Conservation (phyloP, 495 filamentous ascomycete genomes). For the Venustampulla echinocandica region DNA sequence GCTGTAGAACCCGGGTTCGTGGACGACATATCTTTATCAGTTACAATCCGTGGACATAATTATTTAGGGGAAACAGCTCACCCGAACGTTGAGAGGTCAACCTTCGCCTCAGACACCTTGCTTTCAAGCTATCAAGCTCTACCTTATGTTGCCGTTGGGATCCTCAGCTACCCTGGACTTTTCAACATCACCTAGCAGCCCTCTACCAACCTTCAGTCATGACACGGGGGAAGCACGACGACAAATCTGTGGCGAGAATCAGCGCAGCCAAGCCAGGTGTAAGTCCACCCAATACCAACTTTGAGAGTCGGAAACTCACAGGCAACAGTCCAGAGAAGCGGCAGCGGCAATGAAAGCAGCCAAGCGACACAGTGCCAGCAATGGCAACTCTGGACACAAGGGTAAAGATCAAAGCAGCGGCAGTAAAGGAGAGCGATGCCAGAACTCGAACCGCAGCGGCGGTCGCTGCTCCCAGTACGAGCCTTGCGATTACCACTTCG, state of each 20-base stretch:
- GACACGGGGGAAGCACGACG: slow-evolving; percentile 36
- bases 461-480: slow-evolving; percentile 8
- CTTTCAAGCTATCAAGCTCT: no score
- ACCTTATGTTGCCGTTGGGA: no score
- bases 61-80: no score
- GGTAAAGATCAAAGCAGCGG: not conserved
- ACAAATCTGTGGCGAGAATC: slow-evolving; percentile 37
- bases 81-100: no score
- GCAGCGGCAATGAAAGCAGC: slow-evolving; percentile 36
- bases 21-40: not conserved
- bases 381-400: slow-evolving; percentile 8
- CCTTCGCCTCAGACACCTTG: no score
- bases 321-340: slow-evolving; percentile 33
- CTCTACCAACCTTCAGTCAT: slow-evolving; percentile 18
- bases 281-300: not conserved
- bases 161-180: not conserved
- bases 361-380: slow-evolving; percentile 26
- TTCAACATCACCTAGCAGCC: not conserved
- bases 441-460: slow-evolving; percentile 9
- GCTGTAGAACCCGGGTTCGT: slow-evolving; percentile 4
- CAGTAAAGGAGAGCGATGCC: not conserved
- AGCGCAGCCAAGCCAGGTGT: slow-evolving; percentile 30
- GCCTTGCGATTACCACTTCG: slow-evolving; percentile 15
- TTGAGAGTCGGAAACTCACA: slow-evolving; percentile 10
- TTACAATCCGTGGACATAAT: not conserved